Evolutionary conservation across 768 basidiomycete species (phyloP), one percentile per base, ranked within the genome.

Genomic region (Podaxis sp.): DNA sequence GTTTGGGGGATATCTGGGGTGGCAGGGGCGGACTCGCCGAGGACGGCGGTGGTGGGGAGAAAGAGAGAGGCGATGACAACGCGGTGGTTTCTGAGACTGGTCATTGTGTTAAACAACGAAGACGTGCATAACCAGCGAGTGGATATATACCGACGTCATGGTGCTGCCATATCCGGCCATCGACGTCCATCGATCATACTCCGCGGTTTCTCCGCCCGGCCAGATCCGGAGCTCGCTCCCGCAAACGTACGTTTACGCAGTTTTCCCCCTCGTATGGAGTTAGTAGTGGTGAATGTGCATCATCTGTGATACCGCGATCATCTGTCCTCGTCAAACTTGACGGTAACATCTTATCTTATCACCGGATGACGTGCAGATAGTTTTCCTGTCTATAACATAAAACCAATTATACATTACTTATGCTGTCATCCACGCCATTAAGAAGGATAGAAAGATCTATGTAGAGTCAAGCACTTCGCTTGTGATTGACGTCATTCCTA

Each of bases 61-160:
- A 94, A 93, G 63, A 93, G 85, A n/a, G 89, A 88, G 15, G 91
- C 92, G 72, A 94, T 87, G 72, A 93, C 78, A 59, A 90, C 81
- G 36, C 92, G 79, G 72, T 90, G 88, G 74, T 85, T 85, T 59
- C 87, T 80, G 70, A 91, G 82, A 40, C 90, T 87, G 71, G 81
- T 81, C 90, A 91, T 91, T 25, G 50, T 61, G 41, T 22, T 43
- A 37, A 59, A 43, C 46, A 56, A 60, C 40, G 67, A 55, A 41
- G 60, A 43, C 57, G 50, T 13, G 33, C 17, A 37, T 40, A 55
- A 22, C 33, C 4, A 22, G 17, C 9, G 40, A 27, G 9, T 1
- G 19, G 33, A 8, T 36, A 61, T 61, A 54, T 61, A 61, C 49
- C 60, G 53, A 61, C 60, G 60, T 61, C 60, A 61, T 61, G 37